Evolutionary conservation across 306 rosid genomes (phyloP), one percentile per base, ranked within the genome.

Genomic region (Ziziphus jujuba): DNA sequence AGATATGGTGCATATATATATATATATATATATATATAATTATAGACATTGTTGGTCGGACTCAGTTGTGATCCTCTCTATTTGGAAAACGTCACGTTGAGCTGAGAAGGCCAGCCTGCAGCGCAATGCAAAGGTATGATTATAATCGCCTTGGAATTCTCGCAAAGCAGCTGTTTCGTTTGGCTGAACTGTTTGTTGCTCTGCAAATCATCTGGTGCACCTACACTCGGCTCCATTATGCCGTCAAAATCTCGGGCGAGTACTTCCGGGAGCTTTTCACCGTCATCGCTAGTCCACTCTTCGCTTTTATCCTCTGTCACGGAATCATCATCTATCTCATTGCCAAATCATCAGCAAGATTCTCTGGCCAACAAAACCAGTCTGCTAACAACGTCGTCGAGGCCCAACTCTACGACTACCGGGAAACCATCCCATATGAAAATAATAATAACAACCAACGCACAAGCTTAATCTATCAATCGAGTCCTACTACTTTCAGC

Each of bases 131-230:
- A n/a, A n/a, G n/a, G n/a, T n/a, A n/a, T n/a, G n/a, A n/a, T n/a
- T n/a, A n/a, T n/a, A n/a, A n/a, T n/a, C n/a, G n/a, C n/a, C n/a
- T n/a, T n/a, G n/a, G n/a, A n/a, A n/a, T n/a, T n/a, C n/a, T n/a
- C n/a, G n/a, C n/a, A n/a, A n/a, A n/a, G 85, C 81, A 6, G 65
- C 3, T 25, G 58, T 44, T 68, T 9, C 73, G 73, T 9, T 57
- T 68, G 13, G 10, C 54, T 17, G 73, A 68, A 25, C 15, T 68
- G 10, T 68, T n/a, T 0, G 17, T 16, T 35, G 63, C 45, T 11
- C 22, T 68, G 28, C 11, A 5, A 3, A 35, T 57, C 17, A n/a
- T 68, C 44, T 9, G 23, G 23, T 68, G 73, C 63, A 16, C 28
- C 17, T 56, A 43, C 31, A 44, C n/a, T 17, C 73, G 56, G 3